Base-by-base conservation (phyloP, 2,329 filamentous ascomycete species). In the Fusarium sp. region DNA sequence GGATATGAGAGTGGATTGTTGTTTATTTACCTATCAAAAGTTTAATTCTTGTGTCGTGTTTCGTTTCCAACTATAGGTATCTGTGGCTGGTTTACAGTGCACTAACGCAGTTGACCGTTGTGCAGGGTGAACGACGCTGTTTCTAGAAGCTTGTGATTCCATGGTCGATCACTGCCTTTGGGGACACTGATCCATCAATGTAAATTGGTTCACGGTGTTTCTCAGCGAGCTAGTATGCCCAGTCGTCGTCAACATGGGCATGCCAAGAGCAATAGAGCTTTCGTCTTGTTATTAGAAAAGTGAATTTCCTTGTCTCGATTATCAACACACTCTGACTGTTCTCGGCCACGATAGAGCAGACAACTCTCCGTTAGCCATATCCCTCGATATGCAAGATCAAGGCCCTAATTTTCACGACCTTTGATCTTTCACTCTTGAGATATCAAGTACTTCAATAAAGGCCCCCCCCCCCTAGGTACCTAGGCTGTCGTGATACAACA, bases 141-240 rank as follows among this genome's bases (percentile, higher is more conserved):
- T 65, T 70, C 67, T 70, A 70, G 66, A 64, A 70, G 58, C 59
- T 65, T 65, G 59, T 50, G 60, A 70, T 55, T 57, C 44, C 15
- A 22, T 26, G 24, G 60, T 26, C 33, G 53, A 65, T 65, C 41
- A 54, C 42, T 60, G 18, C 50, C 50, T 45, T 36, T 28, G 20
- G 36, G 24, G 30, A 63, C 35, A 18, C 22, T 38, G n/a, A 22
- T 33, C 20, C 15, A 26, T 35, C 24, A 36, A 63, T 28, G 51
- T 24, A 45, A 41, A 44, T 47, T 55, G 44, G 42, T 31, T 62
- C 12, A 62, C 30, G 16, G 31, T 35, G 33, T 20, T 38, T 9
- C 65, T 68, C 64, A 31, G 50, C 50, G 20, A 30, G 33, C 18
- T 7, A 16, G 30, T 31, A n/a, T 56, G 22, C 18, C 38, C n/a